These are phyloP conservation scores for Nepenthes mirabilis DNA, from an alignment of 148 eudicot genomes.

Conservation along the genomic window DNA sequence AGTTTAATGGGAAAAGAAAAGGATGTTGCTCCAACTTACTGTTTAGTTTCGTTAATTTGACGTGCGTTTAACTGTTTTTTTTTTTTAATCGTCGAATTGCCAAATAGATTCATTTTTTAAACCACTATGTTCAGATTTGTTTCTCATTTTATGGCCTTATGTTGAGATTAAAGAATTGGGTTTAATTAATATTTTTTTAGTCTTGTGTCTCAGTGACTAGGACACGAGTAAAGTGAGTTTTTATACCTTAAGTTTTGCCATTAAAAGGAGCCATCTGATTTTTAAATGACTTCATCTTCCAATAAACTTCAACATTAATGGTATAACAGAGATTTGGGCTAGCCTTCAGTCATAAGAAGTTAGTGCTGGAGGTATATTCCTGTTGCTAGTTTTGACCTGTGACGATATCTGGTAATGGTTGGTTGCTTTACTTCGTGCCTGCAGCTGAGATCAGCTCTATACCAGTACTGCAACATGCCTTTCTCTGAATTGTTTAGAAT, in stretches of 20 bases:
- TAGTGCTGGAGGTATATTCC: no score
- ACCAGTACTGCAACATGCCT: conserved; percentile 45
- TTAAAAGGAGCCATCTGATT: conserved; percentile 12
- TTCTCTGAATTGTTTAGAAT: conserved; percentile 58
- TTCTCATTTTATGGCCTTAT: conserved; percentile 17
- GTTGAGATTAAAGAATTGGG: conserved; percentile 41
- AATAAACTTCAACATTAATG: conserved; percentile 8
- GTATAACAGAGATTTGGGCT: no score
- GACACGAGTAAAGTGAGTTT: conserved; percentile 28
- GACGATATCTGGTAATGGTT: not conserved
- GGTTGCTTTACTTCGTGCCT: conserved; percentile 9
- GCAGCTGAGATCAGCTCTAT: conserved; percentile 12
- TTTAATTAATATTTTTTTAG: conserved; percentile 33
- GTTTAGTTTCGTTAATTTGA: no score
- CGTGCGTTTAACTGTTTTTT: not conserved
- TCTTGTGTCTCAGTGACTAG: conserved; percentile 41
- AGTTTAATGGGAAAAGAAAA: conserved; percentile 3
- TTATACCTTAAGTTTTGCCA: conserved; percentile 1
- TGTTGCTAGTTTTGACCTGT: no score
- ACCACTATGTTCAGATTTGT: conserved; percentile 15
- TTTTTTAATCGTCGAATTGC: conserved; percentile 4
- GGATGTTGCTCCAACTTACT: no score
- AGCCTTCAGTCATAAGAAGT: no score
- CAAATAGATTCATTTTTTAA: conserved; percentile 31
- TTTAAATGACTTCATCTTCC: conserved; percentile 11